Evolutionary conservation across 1,139 yeast genomes (phyloP).

Genomic region (Geotrichum bryndzae): DNA sequence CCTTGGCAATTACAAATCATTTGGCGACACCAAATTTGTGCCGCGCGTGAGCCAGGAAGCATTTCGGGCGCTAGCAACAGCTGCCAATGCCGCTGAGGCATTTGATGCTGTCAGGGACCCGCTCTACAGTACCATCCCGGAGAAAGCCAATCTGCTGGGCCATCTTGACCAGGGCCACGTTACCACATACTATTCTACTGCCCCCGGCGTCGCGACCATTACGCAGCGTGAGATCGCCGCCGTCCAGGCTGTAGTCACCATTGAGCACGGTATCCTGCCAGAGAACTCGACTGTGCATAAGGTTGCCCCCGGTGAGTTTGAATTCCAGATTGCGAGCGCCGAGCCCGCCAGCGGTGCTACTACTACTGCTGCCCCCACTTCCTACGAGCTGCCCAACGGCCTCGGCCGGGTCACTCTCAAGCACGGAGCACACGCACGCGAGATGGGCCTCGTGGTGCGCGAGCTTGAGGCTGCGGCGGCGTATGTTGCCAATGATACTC

Average conservation of each 20-base stretch:
- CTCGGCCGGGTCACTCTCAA: slow-evolving; percentile 47
- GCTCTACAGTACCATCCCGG: slow-evolving; percentile 48
- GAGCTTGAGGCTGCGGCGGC: slow-evolving; percentile 53
- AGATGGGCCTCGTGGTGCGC: slow-evolving; percentile 53
- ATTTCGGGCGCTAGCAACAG: background rate
- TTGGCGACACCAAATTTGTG: slow-evolving; percentile 81
- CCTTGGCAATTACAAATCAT: slow-evolving; percentile 81
- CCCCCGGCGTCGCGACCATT: slow-evolving; percentile 32
- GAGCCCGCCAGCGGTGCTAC: slow-evolving; percentile 11
- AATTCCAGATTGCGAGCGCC: slow-evolving; percentile 31
- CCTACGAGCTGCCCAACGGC: slow-evolving; percentile 20
- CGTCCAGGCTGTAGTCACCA: slow-evolving; percentile 57
- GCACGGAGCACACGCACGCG: slow-evolving; percentile 64
- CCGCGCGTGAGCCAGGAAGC: slow-evolving; percentile 50
- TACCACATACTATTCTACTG: slow-evolving; percentile 58
- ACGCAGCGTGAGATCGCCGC: slow-evolving; percentile 58
- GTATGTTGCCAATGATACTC: slow-evolving; percentile 68
- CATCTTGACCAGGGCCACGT: slow-evolving; percentile 73
- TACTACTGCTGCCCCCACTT: slow-evolving; percentile 1
- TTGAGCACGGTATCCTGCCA: slow-evolving; percentile 58
- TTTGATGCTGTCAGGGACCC: slow-evolving; percentile 45
- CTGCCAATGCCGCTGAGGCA: slow-evolving; percentile 34
- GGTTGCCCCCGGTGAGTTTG: slow-evolving; percentile 28
- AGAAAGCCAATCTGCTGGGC: slow-evolving; percentile 53
- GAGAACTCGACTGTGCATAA: slow-evolving; percentile 68